phyloP scores from a whole-genome alignment of 768 basidiomycete genomes.

The Hericium erinaceus region DNA sequence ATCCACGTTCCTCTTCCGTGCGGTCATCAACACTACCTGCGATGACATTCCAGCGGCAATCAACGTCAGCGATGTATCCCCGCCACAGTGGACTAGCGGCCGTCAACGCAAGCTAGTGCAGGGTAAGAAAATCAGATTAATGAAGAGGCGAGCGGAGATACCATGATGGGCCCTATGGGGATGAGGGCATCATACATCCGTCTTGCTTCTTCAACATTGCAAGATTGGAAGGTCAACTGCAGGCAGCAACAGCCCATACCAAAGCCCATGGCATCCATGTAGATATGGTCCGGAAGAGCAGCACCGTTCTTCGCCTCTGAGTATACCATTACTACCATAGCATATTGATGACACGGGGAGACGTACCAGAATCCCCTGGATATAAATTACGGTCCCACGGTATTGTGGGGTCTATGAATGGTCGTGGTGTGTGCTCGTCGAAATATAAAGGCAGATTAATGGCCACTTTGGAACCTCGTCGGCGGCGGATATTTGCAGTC shows the following conservation, averaged over 20 bases:
- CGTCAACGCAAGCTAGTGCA: slow-evolving; percentile 72
- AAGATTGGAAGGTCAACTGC: slow-evolving; percentile 96
- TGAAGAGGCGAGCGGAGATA: slow-evolving; percentile 24
- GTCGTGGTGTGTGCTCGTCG: slow-evolving; percentile 77
- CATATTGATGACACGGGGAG: background rate
- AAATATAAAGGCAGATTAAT: slow-evolving; percentile 93
- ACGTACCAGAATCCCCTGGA: slow-evolving; percentile 72
- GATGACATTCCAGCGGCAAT: slow-evolving; percentile 98
- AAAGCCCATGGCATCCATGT: slow-evolving; percentile 99
- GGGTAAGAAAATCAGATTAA: background rate
- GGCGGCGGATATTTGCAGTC: slow-evolving; percentile 89
- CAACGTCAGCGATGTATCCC: slow-evolving; percentile 92
- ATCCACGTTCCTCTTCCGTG: slow-evolving; percentile 87
- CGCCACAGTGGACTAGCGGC: slow-evolving; percentile 94
- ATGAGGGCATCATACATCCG: slow-evolving; percentile 94
- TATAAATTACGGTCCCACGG: slow-evolving; percentile 81
- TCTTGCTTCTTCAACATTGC: slow-evolving; percentile 86
- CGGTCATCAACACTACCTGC: slow-evolving; percentile 98
- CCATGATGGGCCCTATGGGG: slow-evolving; percentile 92
- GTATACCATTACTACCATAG: slow-evolving; percentile 8
- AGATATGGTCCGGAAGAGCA: slow-evolving; percentile 84
- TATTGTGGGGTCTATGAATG: slow-evolving; percentile 89
- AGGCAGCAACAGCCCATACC: slow-evolving; percentile 99
- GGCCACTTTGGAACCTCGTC: slow-evolving; percentile 88
- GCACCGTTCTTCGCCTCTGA: slow-evolving; percentile 86